Conservation (phyloP, 2,329 filamentous ascomycete species). For the Tetracladium maxilliforme region DNA sequence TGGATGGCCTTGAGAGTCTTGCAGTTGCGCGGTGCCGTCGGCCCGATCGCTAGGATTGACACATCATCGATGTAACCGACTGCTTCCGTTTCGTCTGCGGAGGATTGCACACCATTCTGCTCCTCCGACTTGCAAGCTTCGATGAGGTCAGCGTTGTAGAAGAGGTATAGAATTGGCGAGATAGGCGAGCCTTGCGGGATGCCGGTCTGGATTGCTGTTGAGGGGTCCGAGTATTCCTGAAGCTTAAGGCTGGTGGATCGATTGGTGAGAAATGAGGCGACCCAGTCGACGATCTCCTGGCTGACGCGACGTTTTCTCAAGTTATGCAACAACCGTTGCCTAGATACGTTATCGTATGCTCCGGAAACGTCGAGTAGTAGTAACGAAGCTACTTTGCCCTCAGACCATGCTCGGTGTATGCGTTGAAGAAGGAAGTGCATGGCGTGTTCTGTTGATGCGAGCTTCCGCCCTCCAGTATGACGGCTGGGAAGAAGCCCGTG, state of each 20-base stretch:
- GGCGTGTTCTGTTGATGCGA: conserved; percentile 11
- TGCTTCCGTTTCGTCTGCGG: conserved; percentile 5
- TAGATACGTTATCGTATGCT: conserved; percentile 14
- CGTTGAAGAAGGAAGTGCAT: conserved; percentile 12
- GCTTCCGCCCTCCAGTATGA: conserved; percentile 13
- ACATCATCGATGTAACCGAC: conserved; percentile 12
- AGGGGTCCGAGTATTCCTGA: conserved; percentile 5
- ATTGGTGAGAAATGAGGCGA: conserved; percentile 8
- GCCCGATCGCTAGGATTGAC: conserved; percentile 7
- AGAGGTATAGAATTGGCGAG: conserved; percentile 16
- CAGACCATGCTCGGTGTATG: conserved; percentile 10
- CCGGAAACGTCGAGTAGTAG: conserved; percentile 14
- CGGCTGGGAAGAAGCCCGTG: too few species aligned
- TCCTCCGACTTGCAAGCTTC: conserved; percentile 6
- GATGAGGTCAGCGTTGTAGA: conserved; percentile 15
- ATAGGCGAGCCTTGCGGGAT: conserved; percentile 15
- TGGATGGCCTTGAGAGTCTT: conserved; percentile 5
- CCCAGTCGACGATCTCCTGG: conserved; percentile 7
- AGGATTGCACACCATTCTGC: conserved; percentile 1
- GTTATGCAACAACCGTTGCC: conserved; percentile 10
- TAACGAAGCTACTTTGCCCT: conserved; percentile 11
- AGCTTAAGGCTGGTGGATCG: conserved; percentile 8
- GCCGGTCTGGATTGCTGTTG: conserved; percentile 8
- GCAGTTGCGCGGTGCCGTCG: conserved; percentile 7
- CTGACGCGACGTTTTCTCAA: conserved; percentile 7